Percentiles rank a stretch among this genome's conserved stretches.
phyloP scores from a whole-genome alignment of 306 rosid genomes.

The Acacia crassicarpa region DNA sequence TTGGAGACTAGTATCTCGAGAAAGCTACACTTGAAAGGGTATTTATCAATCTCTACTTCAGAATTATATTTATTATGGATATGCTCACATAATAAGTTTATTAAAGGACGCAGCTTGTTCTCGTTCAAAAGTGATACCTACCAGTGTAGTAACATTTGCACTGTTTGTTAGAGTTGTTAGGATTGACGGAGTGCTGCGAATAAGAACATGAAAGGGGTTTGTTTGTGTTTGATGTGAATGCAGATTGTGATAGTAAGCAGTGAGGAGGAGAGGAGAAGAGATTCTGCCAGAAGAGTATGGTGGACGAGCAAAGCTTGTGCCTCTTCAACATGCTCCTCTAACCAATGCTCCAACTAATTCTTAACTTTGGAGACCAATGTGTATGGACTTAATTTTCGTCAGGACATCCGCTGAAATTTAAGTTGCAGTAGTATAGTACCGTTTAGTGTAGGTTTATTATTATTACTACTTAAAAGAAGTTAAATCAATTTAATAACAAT shows the following conservation, averaged over 20 bases:
- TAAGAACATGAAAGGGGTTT: background rate
- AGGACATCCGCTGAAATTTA: background rate
- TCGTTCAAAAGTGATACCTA: background rate
- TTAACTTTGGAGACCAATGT: background rate
- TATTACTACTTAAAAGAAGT: too few species aligned
- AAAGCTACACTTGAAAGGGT: conserved; percentile 86
- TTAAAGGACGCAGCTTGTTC: background rate
- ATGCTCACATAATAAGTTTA: background rate
- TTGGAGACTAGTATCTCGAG: conserved; percentile 89
- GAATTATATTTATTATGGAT: background rate
- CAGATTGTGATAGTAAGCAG: conserved; percentile 80
- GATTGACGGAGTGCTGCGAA: background rate
- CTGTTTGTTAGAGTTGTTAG: background rate
- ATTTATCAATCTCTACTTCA: background rate
- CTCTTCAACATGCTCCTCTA: conserved; percentile 61
- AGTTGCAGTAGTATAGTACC: too few species aligned
- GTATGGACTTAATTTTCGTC: background rate
- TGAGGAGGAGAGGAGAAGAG: conserved; percentile 85
- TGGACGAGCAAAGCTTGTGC: conserved; percentile 64
- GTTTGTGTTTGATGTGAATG: conserved; percentile 30
- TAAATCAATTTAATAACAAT: too few species aligned
- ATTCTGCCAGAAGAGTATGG: conserved; percentile 78
- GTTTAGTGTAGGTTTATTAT: too few species aligned
- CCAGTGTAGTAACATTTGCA: background rate
- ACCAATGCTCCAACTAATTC: conserved; percentile 28